Percentiles rank a stretch among this genome's conserved stretches.
Evolutionary conservation across 805 yeast species (phyloP).

Genomic region (Starmerella vaccinii): DNA sequence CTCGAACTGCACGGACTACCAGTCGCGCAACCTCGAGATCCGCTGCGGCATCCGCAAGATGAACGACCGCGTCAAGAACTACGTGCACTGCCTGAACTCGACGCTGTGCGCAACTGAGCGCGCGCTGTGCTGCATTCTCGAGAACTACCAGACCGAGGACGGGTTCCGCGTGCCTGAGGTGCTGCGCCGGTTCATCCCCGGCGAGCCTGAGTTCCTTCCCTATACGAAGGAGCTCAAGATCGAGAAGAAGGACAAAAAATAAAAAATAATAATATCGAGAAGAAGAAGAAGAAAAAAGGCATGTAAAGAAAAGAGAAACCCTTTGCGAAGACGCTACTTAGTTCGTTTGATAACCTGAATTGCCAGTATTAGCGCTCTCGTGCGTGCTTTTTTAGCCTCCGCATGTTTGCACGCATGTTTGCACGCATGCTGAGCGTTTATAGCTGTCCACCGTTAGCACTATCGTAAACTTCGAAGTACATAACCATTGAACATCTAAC

Average conservation of each 20-base stretch:
- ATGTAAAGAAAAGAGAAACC: no score
- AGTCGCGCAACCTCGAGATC: constrained; percentile 95
- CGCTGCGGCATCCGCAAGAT: constrained; percentile 96
- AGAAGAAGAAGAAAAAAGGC: no score
- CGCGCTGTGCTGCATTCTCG: constrained; percentile 93
- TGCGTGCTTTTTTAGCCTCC: no score
- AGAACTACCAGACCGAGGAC: constrained; percentile 95
- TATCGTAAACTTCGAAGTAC: no score
- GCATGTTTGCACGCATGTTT: no score
- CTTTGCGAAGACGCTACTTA: background rate
- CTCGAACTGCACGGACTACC: constrained; percentile 98
- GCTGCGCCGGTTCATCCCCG: constrained; percentile 91
- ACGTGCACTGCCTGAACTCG: constrained; percentile 96
- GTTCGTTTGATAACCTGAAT: no score
- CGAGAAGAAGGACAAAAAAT: constrained; percentile 24
- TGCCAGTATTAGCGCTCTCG: no score
- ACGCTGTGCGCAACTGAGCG: constrained; percentile 97
- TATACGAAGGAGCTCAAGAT: constrained; percentile 60
- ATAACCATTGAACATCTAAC: no score
- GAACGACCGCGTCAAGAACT: constrained; percentile 91
- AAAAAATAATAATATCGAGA: no score
- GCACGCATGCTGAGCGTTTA: no score
- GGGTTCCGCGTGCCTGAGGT: constrained; percentile 92
- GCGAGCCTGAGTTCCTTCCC: constrained; percentile 95
- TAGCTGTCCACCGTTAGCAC: no score